phyloP scores from a whole-genome alignment of 176 grass and related monocot species.

The Panicum miliaceum region DNA sequence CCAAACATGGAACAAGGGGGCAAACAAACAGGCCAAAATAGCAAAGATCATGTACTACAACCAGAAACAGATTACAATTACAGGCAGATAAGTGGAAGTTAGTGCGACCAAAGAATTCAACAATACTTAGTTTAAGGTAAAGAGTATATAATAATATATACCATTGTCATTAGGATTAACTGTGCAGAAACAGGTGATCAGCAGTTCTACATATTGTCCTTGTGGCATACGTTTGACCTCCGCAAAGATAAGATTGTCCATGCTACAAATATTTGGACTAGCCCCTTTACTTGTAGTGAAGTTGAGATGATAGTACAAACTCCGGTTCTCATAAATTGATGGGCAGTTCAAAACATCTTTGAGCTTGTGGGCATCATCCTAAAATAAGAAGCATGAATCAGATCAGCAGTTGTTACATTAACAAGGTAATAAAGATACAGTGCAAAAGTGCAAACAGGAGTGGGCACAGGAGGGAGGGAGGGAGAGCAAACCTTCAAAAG shows the following conservation, averaged over 20 bases:
- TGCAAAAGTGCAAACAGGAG: background rate
- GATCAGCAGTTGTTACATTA: background rate
- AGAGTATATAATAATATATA: background rate
- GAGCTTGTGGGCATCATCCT: slow-evolving; percentile 24
- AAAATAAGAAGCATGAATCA: background rate
- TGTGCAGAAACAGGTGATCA: slow-evolving; percentile 19
- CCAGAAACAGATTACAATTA: background rate
- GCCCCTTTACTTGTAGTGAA: slow-evolving; percentile 35
- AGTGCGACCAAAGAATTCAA: background rate
- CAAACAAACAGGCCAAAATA: background rate
- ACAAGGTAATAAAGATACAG: background rate
- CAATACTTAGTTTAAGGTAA: background rate
- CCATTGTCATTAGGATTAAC: slow-evolving; percentile 3
- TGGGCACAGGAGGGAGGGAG: background rate
- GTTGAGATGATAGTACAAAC: slow-evolving; percentile 36
- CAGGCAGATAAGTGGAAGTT: slow-evolving; percentile 4
- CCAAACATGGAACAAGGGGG: background rate
- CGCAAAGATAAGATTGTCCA: slow-evolving; percentile 21
- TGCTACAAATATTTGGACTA: too few relatives aligned
- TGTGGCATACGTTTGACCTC: slow-evolving; percentile 1
- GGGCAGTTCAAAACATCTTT: slow-evolving; percentile 27
- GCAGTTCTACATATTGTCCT: background rate
- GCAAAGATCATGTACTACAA: background rate
- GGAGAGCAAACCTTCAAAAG: background rate
- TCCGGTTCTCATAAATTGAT: background rate